A percentile compares a stretch with the other conserved stretches of the same genome.
Evolutionary conservation across 257 asterid genomes (phyloP).

Genomic region (Fraxinus pennsylvanica): DNA sequence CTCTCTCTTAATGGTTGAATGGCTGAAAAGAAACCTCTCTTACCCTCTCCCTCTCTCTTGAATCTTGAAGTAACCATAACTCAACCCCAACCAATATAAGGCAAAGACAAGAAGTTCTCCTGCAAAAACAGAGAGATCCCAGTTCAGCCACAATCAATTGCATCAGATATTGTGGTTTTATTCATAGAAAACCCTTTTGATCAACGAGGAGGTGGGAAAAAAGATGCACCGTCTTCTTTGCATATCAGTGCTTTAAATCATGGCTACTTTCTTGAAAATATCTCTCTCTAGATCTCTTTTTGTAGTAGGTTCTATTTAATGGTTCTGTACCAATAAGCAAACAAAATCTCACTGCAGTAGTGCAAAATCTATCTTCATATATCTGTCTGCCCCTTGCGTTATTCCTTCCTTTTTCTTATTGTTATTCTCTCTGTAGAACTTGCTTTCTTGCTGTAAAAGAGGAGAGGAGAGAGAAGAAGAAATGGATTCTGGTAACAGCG

Average conservation of each 20-base stretch:
- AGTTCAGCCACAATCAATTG: slow-evolving; percentile 23
- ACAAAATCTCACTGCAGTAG: slow-evolving; percentile 30
- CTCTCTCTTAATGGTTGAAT: not conserved
- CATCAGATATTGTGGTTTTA: slow-evolving; percentile 8
- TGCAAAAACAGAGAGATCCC: slow-evolving; percentile 6
- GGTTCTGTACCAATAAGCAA: slow-evolving; percentile 24
- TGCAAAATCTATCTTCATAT: slow-evolving; percentile 40
- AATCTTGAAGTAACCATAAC: slow-evolving; percentile 44
- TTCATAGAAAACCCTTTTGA: slow-evolving; percentile 14
- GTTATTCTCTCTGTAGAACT: slow-evolving; percentile 23
- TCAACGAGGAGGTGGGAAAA: not conserved
- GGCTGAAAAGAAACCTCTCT: slow-evolving; percentile 15
- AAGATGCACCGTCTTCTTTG: slow-evolving; percentile 18
- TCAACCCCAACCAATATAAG: slow-evolving; percentile 11
- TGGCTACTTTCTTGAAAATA: slow-evolving; percentile 38
- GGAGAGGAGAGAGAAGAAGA: not conserved
- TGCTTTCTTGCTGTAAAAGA: slow-evolving; percentile 12
- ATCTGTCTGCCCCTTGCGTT: slow-evolving; percentile 34
- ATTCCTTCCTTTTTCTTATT: slow-evolving; percentile 11
- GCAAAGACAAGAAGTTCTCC: slow-evolving; percentile 9
- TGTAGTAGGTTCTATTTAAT: slow-evolving; percentile 24
- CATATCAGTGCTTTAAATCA: slow-evolving; percentile 44
- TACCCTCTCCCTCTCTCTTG: not conserved
- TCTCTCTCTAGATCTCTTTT: slow-evolving; percentile 19
- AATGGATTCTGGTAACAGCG: slow-evolving; percentile 76